Conservation (phyloP, 1,139 yeast genomes). For the Pichia kudriavzevii region DNA sequence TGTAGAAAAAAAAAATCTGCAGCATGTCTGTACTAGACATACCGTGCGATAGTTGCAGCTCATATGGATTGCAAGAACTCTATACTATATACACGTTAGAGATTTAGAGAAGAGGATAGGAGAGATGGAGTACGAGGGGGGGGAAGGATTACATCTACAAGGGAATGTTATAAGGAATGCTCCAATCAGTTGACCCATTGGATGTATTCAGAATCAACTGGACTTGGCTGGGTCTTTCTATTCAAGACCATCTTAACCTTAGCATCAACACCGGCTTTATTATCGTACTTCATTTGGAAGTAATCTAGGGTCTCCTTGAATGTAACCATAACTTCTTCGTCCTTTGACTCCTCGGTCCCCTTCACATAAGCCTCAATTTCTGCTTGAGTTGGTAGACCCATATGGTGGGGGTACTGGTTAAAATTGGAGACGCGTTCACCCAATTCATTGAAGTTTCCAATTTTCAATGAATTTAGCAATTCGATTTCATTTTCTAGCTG, state of each 20-base stretch:
- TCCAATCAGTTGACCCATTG: slow-evolving; percentile 53
- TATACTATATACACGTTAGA: too few species aligned
- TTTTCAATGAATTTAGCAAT: slow-evolving; percentile 30
- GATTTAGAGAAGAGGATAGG: too few species aligned
- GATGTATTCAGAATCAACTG: slow-evolving; percentile 49
- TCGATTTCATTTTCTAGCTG: slow-evolving; percentile 18
- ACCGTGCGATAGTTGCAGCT: too few species aligned
- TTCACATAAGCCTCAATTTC: slow-evolving; percentile 53
- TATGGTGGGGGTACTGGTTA: slow-evolving; percentile 56
- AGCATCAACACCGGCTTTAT: slow-evolving; percentile 56
- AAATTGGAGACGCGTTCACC: slow-evolving; percentile 42
- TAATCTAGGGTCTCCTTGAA: slow-evolving; percentile 55
- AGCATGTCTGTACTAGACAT: too few species aligned
- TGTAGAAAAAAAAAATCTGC: too few species aligned
- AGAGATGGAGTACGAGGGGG: too few species aligned
- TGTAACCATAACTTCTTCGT: slow-evolving; percentile 60
- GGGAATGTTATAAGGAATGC: too few species aligned
- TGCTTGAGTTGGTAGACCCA: slow-evolving; percentile 70
- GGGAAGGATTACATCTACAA: too few species aligned
- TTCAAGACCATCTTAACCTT: slow-evolving; percentile 50
- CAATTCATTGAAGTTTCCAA: slow-evolving; percentile 23
- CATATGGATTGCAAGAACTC: too few species aligned
- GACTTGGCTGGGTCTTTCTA: slow-evolving; percentile 54
- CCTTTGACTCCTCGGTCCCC: slow-evolving; percentile 51
- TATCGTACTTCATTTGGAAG: slow-evolving; percentile 43